These are phyloP conservation scores for Blastobotrys apis DNA, from an alignment of 1,139 yeast genomes.

Conservation along the genomic window DNA sequence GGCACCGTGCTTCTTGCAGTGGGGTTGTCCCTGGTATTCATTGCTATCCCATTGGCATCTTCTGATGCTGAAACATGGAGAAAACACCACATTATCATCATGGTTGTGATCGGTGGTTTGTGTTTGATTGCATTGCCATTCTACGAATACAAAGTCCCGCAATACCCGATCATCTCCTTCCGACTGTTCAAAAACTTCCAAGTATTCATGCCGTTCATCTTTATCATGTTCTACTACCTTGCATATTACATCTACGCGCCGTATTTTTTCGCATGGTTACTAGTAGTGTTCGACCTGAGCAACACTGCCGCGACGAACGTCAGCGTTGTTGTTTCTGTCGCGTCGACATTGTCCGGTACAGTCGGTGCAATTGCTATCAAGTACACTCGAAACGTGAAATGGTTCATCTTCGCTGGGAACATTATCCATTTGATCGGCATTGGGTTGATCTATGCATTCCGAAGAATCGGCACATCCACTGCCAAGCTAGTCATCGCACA, in stretches of 20 bases:
- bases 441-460: conserved; percentile 35
- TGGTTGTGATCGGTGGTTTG: conserved; percentile 16
- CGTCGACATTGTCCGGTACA: conserved; percentile 55
- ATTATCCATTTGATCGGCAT: conserved; percentile 50
- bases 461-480: conserved; percentile 17
- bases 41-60: conserved; percentile 22
- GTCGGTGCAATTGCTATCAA: conserved; percentile 52
- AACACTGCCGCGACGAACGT: conserved; percentile 59
- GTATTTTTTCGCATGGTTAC: conserved; percentile 40
- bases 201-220: conserved; percentile 15
- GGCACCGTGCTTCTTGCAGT: conserved; percentile 20
- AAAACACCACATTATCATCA: conserved; percentile 13
- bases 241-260: conserved; percentile 19
- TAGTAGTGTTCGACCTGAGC: conserved; percentile 48
- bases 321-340: conserved; percentile 56
- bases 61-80: conserved; percentile 15
- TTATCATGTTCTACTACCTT: conserved; percentile 17
- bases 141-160: conserved; percentile 16
- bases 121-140: conserved; percentile 16
- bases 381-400: conserved; percentile 48
- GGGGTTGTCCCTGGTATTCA: conserved; percentile 19
- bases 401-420: conserved; percentile 54
- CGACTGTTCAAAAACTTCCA: conserved; percentile 12
- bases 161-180: conserved; percentile 17
- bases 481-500: conserved; percentile 21